Conservation (phyloP, 495 filamentous ascomycete species). For the Lophiotrema nucula region DNA sequence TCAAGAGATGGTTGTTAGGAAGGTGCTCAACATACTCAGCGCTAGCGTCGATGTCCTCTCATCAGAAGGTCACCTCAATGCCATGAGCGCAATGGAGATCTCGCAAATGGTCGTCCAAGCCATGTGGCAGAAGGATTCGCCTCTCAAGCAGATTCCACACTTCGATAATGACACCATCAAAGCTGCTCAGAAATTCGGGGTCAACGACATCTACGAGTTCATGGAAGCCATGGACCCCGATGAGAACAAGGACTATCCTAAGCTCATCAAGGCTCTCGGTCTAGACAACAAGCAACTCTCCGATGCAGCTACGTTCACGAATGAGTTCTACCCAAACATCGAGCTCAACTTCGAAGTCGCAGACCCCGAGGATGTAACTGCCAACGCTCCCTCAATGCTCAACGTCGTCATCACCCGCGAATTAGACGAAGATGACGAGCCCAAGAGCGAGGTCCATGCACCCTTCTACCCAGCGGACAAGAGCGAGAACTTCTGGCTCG, state of each 20-base stretch:
- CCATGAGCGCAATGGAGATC: conserved; percentile 98
- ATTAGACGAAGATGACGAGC: conserved; percentile 66
- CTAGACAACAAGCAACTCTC: conserved; percentile 78
- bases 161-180: conserved; percentile 83
- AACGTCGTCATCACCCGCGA: conserved; percentile 86
- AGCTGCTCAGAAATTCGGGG: conserved; percentile 73
- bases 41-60: conserved; percentile 93
- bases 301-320: conserved; percentile 94
- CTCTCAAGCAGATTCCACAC: conserved; percentile 95
- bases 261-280: conserved; percentile 71
- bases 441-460: conserved; percentile 84
- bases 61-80: conserved; percentile 93
- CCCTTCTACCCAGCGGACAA: conserved; percentile 92
- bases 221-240: conserved; percentile 97
- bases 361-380: conserved; percentile 72
- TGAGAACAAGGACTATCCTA: conserved; percentile 76
- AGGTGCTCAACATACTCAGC: conserved; percentile 82
- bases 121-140: conserved; percentile 98
- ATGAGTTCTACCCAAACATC: conserved; percentile 90
- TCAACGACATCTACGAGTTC: conserved; percentile 94
- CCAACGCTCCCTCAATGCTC: conserved; percentile 78
- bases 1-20: conserved; percentile 82
- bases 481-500: conserved; percentile 97
- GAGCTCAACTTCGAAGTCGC: conserved; percentile 85
- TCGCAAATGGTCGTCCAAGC: conserved; percentile 99